Evolutionary conservation across 2,329 filamentous ascomycete species (phyloP), one percentile per base, ranked within the genome.

Genomic region (Fusarium sp.): DNA sequence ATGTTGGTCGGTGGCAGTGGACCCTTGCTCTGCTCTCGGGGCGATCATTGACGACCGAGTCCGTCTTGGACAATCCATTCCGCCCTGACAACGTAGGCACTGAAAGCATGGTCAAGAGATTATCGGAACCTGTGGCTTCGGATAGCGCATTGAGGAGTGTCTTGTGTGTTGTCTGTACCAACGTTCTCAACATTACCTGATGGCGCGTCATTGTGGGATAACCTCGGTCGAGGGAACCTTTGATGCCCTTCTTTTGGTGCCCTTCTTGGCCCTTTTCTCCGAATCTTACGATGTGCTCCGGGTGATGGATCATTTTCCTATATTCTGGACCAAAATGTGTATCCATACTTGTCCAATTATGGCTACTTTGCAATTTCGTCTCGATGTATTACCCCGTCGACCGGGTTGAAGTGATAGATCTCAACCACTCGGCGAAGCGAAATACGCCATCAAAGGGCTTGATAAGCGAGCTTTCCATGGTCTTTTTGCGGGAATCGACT

Each of bases 371-470:
- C 36, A 51, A 33, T 36, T 40, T 70, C n/a, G 62, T 67, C 11
- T 38, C 46, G 40, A 17, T 33, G 7, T 8, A 66, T n/a, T 57
- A 20, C 31, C 35, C 36, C 14, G 53, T 58, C 10, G 49, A 42
- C 20, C 29, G 22, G 12, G 44, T 40, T n/a, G 22, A 22, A 44
- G 64, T 64, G 33, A 51, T 66, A 7, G 29, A 36, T 27, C 36
- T 90, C 68, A 87, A 89, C 79, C 84, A 89, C 4, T 88, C 87
- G 2, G 82, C 84, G 53, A 90, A 91, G 78, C 84, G 88, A 64
- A 91, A 91, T 82, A 88, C 89, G 11, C 85, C 91, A 66, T 90
- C 88, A 2, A 82, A 84, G 63, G 78, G 79, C 55, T 85, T 90
- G 81, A 86, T 89, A 71, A 75, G 78, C 64, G 82, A 88, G 55